phyloP scores from a whole-genome alignment of 2,329 filamentous ascomycete species.

The Alternaria alternata region DNA sequence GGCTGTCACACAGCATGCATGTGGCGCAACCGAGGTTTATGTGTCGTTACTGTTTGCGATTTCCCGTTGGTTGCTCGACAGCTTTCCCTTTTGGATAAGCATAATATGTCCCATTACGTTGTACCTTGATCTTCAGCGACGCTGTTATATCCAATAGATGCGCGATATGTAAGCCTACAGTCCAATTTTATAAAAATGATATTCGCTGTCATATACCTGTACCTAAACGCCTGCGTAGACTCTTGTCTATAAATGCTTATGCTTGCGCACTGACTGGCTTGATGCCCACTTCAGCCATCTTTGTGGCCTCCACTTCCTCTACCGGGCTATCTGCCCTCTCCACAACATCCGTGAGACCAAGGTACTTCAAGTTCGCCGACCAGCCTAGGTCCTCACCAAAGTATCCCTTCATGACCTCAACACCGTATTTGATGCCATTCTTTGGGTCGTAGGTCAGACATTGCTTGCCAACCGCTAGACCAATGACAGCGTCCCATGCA shows the following conservation, averaged over 20 bases:
- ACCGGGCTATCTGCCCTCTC: slow-evolving; percentile 30
- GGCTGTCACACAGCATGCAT: neutral
- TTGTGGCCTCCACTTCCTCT: slow-evolving; percentile 26
- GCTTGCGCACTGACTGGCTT: slow-evolving; percentile 39
- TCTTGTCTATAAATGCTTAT: slow-evolving; percentile 11
- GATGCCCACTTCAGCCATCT: slow-evolving; percentile 40
- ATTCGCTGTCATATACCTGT: neutral
- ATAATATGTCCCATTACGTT: neutral
- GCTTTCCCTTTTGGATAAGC: neutral
- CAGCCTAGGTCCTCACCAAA: slow-evolving; percentile 73
- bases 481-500: slow-evolving; percentile 65
- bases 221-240: neutral
- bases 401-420: slow-evolving; percentile 68
- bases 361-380: slow-evolving; percentile 50
- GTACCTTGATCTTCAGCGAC: neutral
- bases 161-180: neutral
- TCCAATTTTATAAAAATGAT: neutral
- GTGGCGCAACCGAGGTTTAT: neutral
- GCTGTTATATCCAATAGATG: too few relatives aligned
- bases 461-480: slow-evolving; percentile 73
- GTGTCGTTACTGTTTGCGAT: neutral
- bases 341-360: slow-evolving; percentile 45
- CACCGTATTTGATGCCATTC: slow-evolving; percentile 66
- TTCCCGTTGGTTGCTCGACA: neutral
- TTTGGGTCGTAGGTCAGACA: slow-evolving; percentile 69